phyloP scores from a whole-genome alignment of 1,284 basidiomycete genomes.

The Gastroboletus turbinatus region DNA sequence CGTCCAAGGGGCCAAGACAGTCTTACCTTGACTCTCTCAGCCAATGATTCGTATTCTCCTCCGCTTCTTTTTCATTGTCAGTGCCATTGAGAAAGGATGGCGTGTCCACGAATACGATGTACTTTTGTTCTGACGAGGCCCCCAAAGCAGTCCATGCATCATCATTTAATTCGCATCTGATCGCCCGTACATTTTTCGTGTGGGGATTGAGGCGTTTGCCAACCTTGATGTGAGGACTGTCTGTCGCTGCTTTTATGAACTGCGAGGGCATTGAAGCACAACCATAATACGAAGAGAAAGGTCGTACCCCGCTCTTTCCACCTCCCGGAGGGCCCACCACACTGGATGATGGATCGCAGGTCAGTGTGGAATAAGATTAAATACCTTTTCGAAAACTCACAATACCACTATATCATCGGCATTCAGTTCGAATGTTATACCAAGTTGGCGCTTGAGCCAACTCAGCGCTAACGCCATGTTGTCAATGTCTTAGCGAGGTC shows the following conservation, averaged over 20 bases:
- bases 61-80: not conserved
- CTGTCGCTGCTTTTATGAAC: constrained; percentile 16
- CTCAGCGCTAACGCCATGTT: not conserved
- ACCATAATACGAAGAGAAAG: not conserved
- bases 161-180: constrained; percentile 14
- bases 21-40: constrained; percentile 5
- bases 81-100: constrained; percentile 13
- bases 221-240: not conserved
- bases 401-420: constrained; percentile 23
- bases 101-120: constrained; percentile 24
- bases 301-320: constrained; percentile 21
- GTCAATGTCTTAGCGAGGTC: not conserved
- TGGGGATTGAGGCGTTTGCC: not conserved
- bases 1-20: not conserved
- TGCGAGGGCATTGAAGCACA: not conserved
- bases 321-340: constrained; percentile 21
- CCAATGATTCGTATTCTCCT: not conserved
- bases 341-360: constrained; percentile 1
- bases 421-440: not conserved
- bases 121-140: not conserved
- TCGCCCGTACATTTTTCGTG: not conserved
- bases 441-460: not conserved
- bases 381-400: constrained; percentile 3
- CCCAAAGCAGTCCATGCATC: not conserved
- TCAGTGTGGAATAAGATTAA: constrained; percentile 1